Conservation (phyloP, 306 rosid genomes). For the Inga oerstediana region DNA sequence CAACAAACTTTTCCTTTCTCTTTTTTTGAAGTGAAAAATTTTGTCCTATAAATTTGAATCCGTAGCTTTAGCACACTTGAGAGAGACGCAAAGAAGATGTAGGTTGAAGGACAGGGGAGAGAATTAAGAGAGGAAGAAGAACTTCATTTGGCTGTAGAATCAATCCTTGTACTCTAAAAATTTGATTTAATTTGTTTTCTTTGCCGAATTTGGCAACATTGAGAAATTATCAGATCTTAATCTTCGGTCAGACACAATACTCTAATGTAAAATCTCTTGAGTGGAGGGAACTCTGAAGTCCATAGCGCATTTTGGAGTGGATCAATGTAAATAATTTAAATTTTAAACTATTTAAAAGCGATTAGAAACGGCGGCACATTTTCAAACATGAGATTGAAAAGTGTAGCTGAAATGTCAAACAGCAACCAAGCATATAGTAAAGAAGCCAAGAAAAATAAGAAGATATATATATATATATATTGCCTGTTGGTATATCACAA, state of each 20-base stretch:
- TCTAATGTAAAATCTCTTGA: no score
- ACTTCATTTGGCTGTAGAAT: conserved; percentile 35
- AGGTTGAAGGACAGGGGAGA: conserved; percentile 39
- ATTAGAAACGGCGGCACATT: background rate
- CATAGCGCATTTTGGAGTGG: no score
- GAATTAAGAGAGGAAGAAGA: background rate
- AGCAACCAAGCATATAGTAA: background rate
- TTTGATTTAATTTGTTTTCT: conserved; percentile 26
- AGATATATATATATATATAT: no score
- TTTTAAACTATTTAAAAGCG: background rate
- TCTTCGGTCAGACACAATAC: background rate
- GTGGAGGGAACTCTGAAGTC: no score
- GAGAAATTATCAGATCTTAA: background rate
- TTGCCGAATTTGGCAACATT: conserved; percentile 30
- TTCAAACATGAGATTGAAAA: background rate
- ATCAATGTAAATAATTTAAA: no score
- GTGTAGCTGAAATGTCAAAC: background rate
- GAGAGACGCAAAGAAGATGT: conserved; percentile 23
- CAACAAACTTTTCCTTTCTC: conserved; percentile 12
- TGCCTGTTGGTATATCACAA: background rate
- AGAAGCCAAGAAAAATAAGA: background rate
- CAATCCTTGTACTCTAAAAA: conserved; percentile 19
- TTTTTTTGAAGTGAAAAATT: conserved; percentile 24
- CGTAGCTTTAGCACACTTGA: conserved; percentile 36
- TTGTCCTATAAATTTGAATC: conserved; percentile 51